Conservation (phyloP, 208 protist genomes). For the Crithidia thermophila region DNA sequence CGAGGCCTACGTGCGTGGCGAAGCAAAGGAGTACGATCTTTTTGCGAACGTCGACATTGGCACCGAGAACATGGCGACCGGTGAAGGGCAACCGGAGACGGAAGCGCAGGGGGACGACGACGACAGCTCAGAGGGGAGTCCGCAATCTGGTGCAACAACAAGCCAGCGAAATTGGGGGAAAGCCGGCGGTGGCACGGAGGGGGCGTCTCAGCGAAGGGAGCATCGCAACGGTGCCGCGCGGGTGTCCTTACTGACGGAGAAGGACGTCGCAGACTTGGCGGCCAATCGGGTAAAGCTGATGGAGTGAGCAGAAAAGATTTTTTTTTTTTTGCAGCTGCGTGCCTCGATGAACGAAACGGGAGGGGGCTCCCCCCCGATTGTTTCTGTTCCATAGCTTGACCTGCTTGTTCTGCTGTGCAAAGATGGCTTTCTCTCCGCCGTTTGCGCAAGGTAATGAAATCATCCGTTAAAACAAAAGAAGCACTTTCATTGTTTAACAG, state of each 20-base stretch:
- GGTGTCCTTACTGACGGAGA: conserved; percentile 31
- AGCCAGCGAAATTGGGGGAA: background rate
- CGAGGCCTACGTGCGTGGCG: conserved; percentile 42
- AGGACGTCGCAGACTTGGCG: conserved; percentile 41
- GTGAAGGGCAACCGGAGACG: background rate
- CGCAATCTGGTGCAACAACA: no score
- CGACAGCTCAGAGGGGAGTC: no score
- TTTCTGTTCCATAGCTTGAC: no score
- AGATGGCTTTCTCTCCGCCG: no score
- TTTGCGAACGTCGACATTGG: conserved; percentile 35
- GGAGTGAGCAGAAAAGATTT: conserved; percentile 4
- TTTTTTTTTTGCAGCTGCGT: no score
- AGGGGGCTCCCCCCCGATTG: no score
- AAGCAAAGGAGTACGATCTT: conserved; percentile 17
- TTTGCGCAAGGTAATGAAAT: no score
- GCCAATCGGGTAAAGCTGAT: conserved; percentile 37
- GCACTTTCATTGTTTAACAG: no score
- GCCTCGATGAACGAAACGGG: no score
- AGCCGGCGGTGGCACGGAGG: background rate
- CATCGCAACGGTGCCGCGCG: background rate
- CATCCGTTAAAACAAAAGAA: no score
- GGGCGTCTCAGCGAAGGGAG: background rate
- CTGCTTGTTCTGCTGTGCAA: no score
- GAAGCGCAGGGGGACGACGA: background rate
- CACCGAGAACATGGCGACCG: background rate